Base-by-base conservation (phyloP, 768 basidiomycete genomes). In the Agaricus subrufescens region DNA sequence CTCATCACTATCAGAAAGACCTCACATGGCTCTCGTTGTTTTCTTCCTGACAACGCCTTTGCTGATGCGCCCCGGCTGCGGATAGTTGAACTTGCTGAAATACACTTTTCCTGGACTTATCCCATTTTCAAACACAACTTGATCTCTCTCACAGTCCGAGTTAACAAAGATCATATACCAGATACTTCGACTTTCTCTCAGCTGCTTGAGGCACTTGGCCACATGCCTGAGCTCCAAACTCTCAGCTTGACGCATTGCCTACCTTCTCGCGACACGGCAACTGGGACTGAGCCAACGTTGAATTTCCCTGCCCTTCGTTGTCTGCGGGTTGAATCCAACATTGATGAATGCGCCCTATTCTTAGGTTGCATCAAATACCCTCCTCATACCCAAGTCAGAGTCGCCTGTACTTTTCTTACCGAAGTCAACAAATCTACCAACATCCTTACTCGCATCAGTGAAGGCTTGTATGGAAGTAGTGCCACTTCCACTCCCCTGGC, bases 101-200 rank as follows among this genome's bases (percentile, higher is more conserved):
- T 56, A 38, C 49, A 49, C n/a, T 43, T 56, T 26, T 43, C 23
- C 19, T 56, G 54, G 54, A 29, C 48, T 23, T 48, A 46, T n/a
- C 15, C 47, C 8, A 34, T 56, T 10, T 56, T 56, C n/a, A 56
- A 56, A 31, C 54, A 56, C 23, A 50, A 30, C 14, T n/a, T 56
- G 38, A 56, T 47, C 4, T 15, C 25, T 19, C 54, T 56, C 42
- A 46, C 27, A 15, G 46, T 56, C 46, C n/a, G n/a, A n/a, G n/a
- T n/a, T n/a, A 48, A 25, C 4, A 42, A 40, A 15, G 43, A 14
- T 23, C 27, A 39, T 30, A 15, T 19, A 4, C 11, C 27, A n/a
- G 48, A 30, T 6, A 42, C 54, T 37, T 49, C 47, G 4, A 46
- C 52, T 14, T 26, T 53, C 10, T 30, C 31, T 6, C 47, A 56